Evolutionary conservation across 257 asterid species (phyloP), one percentile per base, ranked within the genome.

Genomic region (Primulina eburnea): DNA sequence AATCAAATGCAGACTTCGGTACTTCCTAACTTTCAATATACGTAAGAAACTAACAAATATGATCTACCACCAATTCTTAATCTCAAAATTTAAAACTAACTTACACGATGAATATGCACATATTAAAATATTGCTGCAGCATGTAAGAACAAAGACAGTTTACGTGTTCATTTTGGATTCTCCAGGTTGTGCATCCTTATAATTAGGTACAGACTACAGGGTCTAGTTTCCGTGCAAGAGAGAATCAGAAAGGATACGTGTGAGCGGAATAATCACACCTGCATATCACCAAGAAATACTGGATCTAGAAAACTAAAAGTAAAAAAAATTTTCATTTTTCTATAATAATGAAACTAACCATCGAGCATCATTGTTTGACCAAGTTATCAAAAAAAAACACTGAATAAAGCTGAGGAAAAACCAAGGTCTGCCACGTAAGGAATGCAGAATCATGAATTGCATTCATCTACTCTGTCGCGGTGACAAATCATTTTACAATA

Each of bases 1-100:
- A 34, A 70, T 71, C 50, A 55, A 70, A 75, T 57, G 32, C 74
- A 67, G 68, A 75, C 69, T 78, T 70, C 67, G 28, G 72, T 40
- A 29, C 65, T 70, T 77, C 35, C 18, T n/a, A 50, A 26, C 70
- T 62, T 17, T 8, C 28, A 5, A 7, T 3, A 50, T 2, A 58
- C 35, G 55, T 32, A 29, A 17, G 34, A 40, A 24, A 21, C 34
- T 18, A 65, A 64, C 40, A 40, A 68, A 32, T 18, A 67, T 7
- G 38, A 26, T 28, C 14, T 43, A 38, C 8, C 35, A 32, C 12
- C 71, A 56, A 47, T 30, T 18, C 55, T 47, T n/a, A 53, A 58
- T 72, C 30, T 55, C 33, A 64, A 18, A 57, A 56, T 65, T 63
- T 11, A 37, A 0, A 37, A 37, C 43, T 0, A 37, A 37, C 11